Evolutionary conservation across 306 rosid species (phyloP), one percentile per base, ranked within the genome.

Genomic region (Cucumis sativus): DNA sequence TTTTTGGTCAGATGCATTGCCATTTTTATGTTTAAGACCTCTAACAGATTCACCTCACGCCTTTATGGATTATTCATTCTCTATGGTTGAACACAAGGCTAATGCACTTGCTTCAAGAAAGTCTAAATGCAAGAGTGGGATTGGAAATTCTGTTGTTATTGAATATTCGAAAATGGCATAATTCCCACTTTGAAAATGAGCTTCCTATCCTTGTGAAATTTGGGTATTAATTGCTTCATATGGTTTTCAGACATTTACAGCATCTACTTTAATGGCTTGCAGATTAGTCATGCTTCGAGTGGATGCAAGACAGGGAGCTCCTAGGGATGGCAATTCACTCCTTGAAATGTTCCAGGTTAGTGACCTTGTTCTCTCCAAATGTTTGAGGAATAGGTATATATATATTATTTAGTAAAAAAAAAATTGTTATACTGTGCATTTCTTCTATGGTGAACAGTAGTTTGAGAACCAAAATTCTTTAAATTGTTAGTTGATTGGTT

Each of bases 281-380:
- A 96, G 99, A 82, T 85, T 88, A 77, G 84, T 86, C 76, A 87
- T 96, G 99, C 93, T 96, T 79, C 99, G 96, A 6, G 99, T 96
- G 71, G 98, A 96, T 86, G 99, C 99, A 73, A 87, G 84, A 79
- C 99, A 92, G 84, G 99, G 99, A 82, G 90, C 93, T 75, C 93
- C 97, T 7, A 96, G 85, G 85, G 98, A 96, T 70, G 99, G 99
- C 70, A 92, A 84, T 78, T 92, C 96, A 80, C 82, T 88, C 64
- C 94, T 96, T 79, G 98, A 96, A 87, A 93, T 87, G 74, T 88
- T 96, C 79, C 88, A 92, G 93, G 99, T 92, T 54, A 15, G n/a
- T 45, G 37, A 28, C 35, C 28, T 33, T 51, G 61, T 45, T 71
- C 13, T 66, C 40, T 33, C 15, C 75, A 67, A 74, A 61, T 37